Evolutionary conservation across 164 flowering plant species (phyloP).

Genomic region (Sedum album): DNA sequence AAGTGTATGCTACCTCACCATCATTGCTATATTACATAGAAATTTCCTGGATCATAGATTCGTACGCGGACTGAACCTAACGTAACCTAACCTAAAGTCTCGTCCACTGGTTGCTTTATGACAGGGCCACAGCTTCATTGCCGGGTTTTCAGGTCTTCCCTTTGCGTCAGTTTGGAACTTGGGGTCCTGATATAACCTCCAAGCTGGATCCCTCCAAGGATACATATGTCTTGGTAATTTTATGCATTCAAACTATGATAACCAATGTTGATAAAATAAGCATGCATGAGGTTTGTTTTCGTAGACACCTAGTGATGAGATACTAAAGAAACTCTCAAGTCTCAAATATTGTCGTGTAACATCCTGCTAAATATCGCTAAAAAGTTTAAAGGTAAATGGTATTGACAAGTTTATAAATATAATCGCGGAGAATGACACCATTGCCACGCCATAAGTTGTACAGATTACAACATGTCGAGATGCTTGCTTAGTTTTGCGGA

Average conservation of each 20-base stretch:
- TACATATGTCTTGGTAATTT: conserved; percentile 72
- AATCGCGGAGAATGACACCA: neutral
- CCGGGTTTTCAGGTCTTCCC: conserved; percentile 82
- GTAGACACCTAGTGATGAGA: too few species aligned
- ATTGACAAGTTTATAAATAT: neutral
- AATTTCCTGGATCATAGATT: neutral
- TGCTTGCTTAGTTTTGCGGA: neutral
- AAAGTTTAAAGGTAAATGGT: neutral
- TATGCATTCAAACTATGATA: neutral
- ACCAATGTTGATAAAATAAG: neutral
- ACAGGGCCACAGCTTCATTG: conserved; percentile 70
- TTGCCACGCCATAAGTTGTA: neutral
- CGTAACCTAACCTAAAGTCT: conserved; percentile 1
- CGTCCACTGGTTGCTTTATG: conserved; percentile 1
- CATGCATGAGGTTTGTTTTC: too few species aligned
- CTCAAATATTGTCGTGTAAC: neutral
- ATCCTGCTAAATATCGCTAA: neutral
- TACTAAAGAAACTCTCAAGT: too few species aligned
- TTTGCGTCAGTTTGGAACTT: conserved; percentile 85
- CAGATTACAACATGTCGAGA: neutral
- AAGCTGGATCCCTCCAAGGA: conserved; percentile 72
- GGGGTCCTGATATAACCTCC: conserved; percentile 72
- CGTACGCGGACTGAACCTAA: too few species aligned
- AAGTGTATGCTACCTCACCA: conserved; percentile 55
- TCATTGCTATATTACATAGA: conserved; percentile 4